Conservation (phyloP, 352 stramenopile species). For the Pythium chondricola region DNA sequence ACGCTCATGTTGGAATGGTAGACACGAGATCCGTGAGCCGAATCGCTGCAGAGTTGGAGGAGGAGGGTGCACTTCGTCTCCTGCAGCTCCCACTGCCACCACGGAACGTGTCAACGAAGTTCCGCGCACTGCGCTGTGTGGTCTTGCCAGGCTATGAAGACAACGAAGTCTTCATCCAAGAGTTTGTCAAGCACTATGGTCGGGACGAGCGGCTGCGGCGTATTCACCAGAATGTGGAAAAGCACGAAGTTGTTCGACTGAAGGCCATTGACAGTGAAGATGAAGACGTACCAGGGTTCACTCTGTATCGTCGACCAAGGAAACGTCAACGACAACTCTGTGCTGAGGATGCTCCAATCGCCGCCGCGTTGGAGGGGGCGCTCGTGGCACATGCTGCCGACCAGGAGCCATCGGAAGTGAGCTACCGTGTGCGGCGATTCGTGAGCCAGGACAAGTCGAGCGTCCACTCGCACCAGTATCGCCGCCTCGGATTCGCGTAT, state of each 20-base stretch:
- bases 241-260: slow-evolving; percentile 48
- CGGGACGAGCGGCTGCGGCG: slow-evolving; percentile 68
- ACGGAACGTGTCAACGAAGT: slow-evolving; percentile 77
- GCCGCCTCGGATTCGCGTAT: slow-evolving; percentile 72
- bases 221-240: slow-evolving; percentile 53
- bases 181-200: slow-evolving; percentile 71
- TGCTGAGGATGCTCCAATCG: not conserved
- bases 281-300: slow-evolving; percentile 20
- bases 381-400: not conserved
- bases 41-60: slow-evolving; percentile 60
- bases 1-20: slow-evolving; percentile 41
- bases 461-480: slow-evolving; percentile 59
- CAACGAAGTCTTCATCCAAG: slow-evolving; percentile 63
- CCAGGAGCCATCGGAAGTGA: slow-evolving; percentile 29
- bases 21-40: slow-evolving; percentile 67
- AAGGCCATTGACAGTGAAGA: slow-evolving; percentile 37
- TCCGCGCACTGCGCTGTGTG: slow-evolving; percentile 64
- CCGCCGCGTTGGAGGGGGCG: not conserved
- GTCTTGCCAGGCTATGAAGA: slow-evolving; percentile 57
- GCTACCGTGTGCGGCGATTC: slow-evolving; percentile 66
- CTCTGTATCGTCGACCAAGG: slow-evolving; percentile 3
- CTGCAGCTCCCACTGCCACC: slow-evolving; percentile 61
- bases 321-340: slow-evolving; percentile 10
- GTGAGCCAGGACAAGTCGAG: slow-evolving; percentile 49
- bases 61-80: slow-evolving; percentile 36